phyloP scores from a whole-genome alignment of 176 grass and related monocot genomes.

The Zoysia japonica region DNA sequence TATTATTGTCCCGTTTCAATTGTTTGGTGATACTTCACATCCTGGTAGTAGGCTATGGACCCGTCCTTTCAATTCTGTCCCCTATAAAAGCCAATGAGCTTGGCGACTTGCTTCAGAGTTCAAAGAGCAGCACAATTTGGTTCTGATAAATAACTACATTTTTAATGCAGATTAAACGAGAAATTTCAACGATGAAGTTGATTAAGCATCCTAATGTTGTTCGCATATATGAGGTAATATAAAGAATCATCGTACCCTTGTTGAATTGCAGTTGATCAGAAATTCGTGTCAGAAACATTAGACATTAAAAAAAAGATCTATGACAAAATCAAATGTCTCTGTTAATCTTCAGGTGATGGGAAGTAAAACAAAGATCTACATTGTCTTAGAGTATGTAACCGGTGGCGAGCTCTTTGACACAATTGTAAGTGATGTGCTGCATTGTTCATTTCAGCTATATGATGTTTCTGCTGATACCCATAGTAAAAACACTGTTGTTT shows the following conservation, averaged over 20 bases:
- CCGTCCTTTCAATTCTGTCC: background rate
- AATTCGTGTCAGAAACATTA: background rate
- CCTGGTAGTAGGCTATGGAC: constrained; percentile 4
- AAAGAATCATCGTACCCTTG: background rate
- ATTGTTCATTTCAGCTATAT: background rate
- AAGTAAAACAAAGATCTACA: constrained; percentile 93
- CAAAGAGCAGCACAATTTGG: background rate
- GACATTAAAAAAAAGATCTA: background rate
- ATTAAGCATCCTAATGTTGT: constrained; percentile 98
- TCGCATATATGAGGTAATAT: constrained; percentile 76
- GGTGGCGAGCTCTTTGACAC: constrained; percentile 92
- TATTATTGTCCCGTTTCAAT: constrained; percentile 22
- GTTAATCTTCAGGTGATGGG: constrained; percentile 79
- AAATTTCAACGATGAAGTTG: constrained; percentile 95
- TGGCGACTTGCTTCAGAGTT: constrained; percentile 24
- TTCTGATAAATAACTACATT: constrained; percentile 27
- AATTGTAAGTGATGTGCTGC: constrained; percentile 67
- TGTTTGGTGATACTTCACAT: constrained; percentile 39
- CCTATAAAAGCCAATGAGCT: background rate
- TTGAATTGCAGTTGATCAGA: constrained; percentile 17
- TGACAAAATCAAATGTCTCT: constrained; percentile 5
- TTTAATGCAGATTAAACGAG: constrained; percentile 84
- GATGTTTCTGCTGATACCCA: background rate
- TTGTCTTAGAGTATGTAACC: constrained; percentile 84
- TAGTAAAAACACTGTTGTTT: background rate